Conservation (phyloP, 2,329 filamentous ascomycete species). For the Microdochium bolleyi region DNA sequence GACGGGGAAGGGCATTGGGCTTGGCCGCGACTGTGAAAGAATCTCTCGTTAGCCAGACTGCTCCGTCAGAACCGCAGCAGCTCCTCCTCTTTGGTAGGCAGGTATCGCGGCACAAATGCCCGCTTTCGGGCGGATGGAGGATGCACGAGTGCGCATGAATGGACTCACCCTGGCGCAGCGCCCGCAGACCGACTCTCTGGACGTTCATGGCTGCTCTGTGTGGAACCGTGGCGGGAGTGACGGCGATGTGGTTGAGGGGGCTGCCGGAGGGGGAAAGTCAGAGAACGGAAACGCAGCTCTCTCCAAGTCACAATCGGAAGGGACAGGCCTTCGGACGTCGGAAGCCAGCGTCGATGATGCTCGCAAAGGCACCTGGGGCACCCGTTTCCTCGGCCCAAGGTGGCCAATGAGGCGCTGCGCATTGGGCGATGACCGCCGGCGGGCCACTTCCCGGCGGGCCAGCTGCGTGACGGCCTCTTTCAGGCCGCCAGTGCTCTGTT, state of each 20-base stretch:
- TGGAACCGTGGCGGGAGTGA: neutral
- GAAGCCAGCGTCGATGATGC: neutral
- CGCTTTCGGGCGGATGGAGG: no score
- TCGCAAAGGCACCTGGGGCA: neutral
- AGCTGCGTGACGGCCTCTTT: neutral
- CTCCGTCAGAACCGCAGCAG: slow-evolving; percentile 2
- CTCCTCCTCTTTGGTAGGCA: slow-evolving; percentile 1
- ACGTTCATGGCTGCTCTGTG: slow-evolving; percentile 38
- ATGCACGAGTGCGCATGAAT: no score
- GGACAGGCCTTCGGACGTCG: neutral
- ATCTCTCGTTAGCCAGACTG: slow-evolving; percentile 7
- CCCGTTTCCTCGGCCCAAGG: neutral
- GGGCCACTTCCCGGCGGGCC: neutral
- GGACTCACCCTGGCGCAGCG: slow-evolving; percentile 45
- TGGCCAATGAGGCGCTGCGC: neutral
- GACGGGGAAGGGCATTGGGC: slow-evolving; percentile 35
- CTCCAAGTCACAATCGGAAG: neutral
- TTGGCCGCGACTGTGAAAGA: slow-evolving; percentile 25
- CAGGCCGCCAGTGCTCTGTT: neutral
- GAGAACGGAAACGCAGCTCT: no score
- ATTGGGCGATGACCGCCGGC: neutral
- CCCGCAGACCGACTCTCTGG: slow-evolving; percentile 49
- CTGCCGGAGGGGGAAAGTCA: neutral
- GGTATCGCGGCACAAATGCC: neutral
- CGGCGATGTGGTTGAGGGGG: neutral